phyloP scores from a whole-genome alignment of 2,329 filamentous ascomycete species.

The Lecanicillium sp. region DNA sequence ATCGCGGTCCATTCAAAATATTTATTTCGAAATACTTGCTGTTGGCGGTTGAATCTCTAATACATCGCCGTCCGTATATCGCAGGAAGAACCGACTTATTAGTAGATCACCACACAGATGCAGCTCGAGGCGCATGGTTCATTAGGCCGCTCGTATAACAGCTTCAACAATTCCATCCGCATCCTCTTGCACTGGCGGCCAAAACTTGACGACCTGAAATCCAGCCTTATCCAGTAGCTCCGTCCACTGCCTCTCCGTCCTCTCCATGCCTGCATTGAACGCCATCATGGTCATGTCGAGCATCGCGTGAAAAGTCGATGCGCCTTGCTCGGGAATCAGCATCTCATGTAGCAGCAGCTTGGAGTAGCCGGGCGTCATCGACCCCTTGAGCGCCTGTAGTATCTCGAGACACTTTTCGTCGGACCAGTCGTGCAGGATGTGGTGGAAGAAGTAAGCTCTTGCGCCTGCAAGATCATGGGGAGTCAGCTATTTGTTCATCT shows the following conservation, averaged over 20 bases:
- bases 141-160: too few species aligned
- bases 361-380: conserved; percentile 19
- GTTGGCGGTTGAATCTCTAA: too few species aligned
- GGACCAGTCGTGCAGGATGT: conserved; percentile 17
- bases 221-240: conserved; percentile 13
- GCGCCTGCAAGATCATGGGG: too few species aligned
- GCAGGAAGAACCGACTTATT: too few species aligned
- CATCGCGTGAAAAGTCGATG: conserved; percentile 9
- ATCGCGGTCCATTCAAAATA: too few species aligned
- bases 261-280: conserved; percentile 12
- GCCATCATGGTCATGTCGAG: conserved; percentile 17
- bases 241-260: conserved; percentile 13
- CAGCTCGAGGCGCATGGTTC: too few species aligned
- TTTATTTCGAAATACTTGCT: too few species aligned
- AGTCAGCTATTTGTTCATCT: neutral
- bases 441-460: conserved; percentile 17
- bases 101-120: neutral
- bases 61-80: too few species aligned
- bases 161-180: conserved; percentile 3
- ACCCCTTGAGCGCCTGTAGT: conserved; percentile 8
- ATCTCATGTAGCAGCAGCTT: conserved; percentile 22
- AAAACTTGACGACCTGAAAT: conserved; percentile 5
- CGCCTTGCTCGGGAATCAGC: conserved; percentile 12
- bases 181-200: neutral
- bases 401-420: conserved; percentile 14